Base-by-base conservation (phyloP, 2,329 filamentous ascomycete genomes). In the Emericellopsis cladophorae region DNA sequence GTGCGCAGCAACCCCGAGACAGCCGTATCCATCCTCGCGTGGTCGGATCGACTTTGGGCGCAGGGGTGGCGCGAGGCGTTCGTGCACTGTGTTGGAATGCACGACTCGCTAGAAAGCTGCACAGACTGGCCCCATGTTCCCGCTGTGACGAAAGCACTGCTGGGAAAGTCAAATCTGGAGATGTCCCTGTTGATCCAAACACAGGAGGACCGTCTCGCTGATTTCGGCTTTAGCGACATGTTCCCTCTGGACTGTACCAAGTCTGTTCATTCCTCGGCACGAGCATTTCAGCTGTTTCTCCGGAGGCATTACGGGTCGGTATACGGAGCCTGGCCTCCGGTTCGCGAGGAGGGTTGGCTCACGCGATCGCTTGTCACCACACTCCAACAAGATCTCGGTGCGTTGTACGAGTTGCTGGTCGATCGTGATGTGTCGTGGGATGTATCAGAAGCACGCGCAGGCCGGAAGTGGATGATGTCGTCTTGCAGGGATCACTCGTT, bases 371-470 rank as follows among this genome's bases (percentile, higher is more conserved):
- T 82, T 15, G 68, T 68, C 1, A 65, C 69, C 37, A 64, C 63
- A 3, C 54, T 85, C n/a, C 76, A 81, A 47, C 65, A 63, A 26
- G 81, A 84, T 47, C 84, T 85, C 49, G 75, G 76, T 3, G 73
- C 76, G 0, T 60, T 85, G 2, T 85, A 85, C 49, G 79, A 84
- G 50, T 83, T 81, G 46, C 61, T 84, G 1, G 79, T 85, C 14
- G 74, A 84, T 54, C 70, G 77, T 5, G 74, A 82, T 37, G 69
- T 83, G 5, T 54, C 71, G 1, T 85, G 80, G 77, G 77, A 81
- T 42, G 69, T 69, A 16, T 71, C 70, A 0, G 77, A 81, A 51
- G 74, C 74, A 37, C 64, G 75, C 1, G 69, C 72, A 4, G 70
- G 72, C 15, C 70, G 76, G 33, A 81, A 81, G 51, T 81, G 77